Evolutionary conservation across 345 rosid species (phyloP), one percentile per base, ranked within the genome.

Genomic region (Leavenworthia alabamica): DNA sequence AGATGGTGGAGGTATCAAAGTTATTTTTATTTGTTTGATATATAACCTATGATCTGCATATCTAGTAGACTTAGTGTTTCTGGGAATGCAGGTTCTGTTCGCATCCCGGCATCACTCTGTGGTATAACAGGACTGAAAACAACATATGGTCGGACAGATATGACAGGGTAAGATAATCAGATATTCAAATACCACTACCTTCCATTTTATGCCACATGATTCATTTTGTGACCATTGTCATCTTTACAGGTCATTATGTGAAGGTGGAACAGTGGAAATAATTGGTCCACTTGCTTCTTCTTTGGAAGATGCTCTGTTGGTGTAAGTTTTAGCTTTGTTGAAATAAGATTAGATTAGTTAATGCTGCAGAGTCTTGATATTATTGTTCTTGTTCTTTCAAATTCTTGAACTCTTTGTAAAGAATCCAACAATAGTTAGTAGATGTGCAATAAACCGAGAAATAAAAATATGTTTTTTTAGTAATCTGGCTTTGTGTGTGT

Each of bases 71-170:
- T 51, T 56, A 44, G 9, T 50, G 62, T 68, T 56, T 39, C 58
- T 45, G 39, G 46, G 53, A 74, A 29, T 53, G 77, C 88, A 89
- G 97, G 97, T 77, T 89, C 95, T 16, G 36, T 89, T 64, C 87
- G 97, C 10, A 82, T 83, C 41, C 95, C 97, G 57, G 78, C 92
- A 36, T 77, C 90, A 55, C 95, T 89, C 14, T 89, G 92, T 50
- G 97, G 97, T 56, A 78, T 89, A 39, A 93, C 82, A 50, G 97
- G 95, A 52, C 73, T 89, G 79, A 86, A 89, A 77, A 80, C 97
- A 43, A 89, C 95, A 39, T 84, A 83, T 68, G 95, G 88, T 19
- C 81, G 92, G 54, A 86, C 92, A 4, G 83, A 81, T 75, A 77
- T 84, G 75, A 60, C 60, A 65, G 97, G 97, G 97, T 89, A 73